A percentile compares a stretch with the other conserved stretches of the same genome.
phyloP scores from a whole-genome alignment of 257 asterid genomes.

The Coffea canephora region DNA sequence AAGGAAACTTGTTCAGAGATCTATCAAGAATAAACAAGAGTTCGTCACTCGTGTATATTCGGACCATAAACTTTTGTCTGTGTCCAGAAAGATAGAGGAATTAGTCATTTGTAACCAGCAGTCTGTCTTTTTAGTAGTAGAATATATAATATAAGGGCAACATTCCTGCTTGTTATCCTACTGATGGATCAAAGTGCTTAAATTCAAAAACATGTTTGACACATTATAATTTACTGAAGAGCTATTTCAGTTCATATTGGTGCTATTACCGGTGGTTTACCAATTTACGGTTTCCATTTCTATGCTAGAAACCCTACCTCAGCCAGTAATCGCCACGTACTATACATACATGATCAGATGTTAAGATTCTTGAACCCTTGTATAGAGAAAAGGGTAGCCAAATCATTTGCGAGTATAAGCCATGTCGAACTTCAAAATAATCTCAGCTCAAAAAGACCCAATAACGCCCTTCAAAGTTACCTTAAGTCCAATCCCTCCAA shows the following conservation, averaged over 20 bases:
- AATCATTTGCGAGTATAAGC: background rate
- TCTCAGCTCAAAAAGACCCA: conserved; percentile 20
- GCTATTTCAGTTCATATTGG: too few relatives aligned
- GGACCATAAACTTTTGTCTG: too few relatives aligned
- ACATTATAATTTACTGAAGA: background rate
- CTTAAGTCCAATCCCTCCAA: conserved; percentile 24
- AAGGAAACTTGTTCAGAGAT: background rate
- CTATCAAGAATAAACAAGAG: background rate
- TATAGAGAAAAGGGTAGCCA: conserved; percentile 5
- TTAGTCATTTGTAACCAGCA: background rate
- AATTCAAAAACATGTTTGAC: background rate
- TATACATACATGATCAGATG: background rate
- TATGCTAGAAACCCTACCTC: background rate
- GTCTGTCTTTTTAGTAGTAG: too few relatives aligned
- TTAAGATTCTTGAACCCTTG: conserved; percentile 18
- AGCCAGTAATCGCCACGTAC: background rate
- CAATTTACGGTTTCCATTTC: too few relatives aligned
- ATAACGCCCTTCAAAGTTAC: conserved; percentile 17
- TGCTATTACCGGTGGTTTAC: background rate
- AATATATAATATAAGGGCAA: too few relatives aligned
- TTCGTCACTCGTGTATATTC: background rate
- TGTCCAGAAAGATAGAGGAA: background rate
- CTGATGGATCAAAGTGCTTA: background rate
- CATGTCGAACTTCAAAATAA: conserved; percentile 5
- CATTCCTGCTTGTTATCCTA: too few relatives aligned